Evolutionary conservation across 2,329 filamentous ascomycete species (phyloP).

Genomic region (Plenodomus biglobosus): DNA sequence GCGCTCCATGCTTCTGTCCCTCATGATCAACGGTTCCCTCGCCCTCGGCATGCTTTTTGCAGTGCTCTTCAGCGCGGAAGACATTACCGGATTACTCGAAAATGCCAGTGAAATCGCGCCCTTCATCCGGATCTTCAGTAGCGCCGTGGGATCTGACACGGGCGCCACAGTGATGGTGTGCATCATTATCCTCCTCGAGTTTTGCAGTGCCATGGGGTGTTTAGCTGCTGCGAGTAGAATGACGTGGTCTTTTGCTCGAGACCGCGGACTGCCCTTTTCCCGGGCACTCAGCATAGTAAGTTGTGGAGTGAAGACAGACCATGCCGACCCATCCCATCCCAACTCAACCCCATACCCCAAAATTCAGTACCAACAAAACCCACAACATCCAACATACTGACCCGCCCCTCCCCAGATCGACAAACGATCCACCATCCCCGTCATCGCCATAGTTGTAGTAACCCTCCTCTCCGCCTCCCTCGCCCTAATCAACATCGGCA

Average conservation of each 20-base stretch:
- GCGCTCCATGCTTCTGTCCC: constrained; percentile 48
- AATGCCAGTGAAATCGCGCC: constrained; percentile 31
- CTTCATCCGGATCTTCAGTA: constrained; percentile 55
- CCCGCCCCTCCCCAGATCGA: constrained; percentile 35
- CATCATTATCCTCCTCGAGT: constrained; percentile 45
- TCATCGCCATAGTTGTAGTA: constrained; percentile 52
- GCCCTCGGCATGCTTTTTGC: constrained; percentile 48
- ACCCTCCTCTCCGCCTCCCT: constrained; percentile 50
- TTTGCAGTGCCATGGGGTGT: constrained; percentile 47
- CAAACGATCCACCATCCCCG: constrained; percentile 44
- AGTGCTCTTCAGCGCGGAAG: constrained; percentile 45
- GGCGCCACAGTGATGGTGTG: constrained; percentile 54
- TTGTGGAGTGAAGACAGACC: background rate
- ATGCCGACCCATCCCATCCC: too few relatives aligned
- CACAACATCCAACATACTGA: too few relatives aligned
- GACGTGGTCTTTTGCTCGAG: constrained; percentile 50
- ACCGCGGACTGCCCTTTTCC: constrained; percentile 47
- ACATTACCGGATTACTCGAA: constrained; percentile 25
- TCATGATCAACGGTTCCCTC: constrained; percentile 46
- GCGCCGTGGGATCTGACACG: constrained; percentile 32
- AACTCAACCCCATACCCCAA: background rate
- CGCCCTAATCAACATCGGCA: constrained; percentile 56
- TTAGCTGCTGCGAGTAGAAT: constrained; percentile 48
- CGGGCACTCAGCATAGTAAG: constrained; percentile 34
- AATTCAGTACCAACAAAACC: constrained; percentile 8